Evolutionary conservation across 352 stramenopile species (phyloP).

Genomic region (Phytopythium montanum): DNA sequence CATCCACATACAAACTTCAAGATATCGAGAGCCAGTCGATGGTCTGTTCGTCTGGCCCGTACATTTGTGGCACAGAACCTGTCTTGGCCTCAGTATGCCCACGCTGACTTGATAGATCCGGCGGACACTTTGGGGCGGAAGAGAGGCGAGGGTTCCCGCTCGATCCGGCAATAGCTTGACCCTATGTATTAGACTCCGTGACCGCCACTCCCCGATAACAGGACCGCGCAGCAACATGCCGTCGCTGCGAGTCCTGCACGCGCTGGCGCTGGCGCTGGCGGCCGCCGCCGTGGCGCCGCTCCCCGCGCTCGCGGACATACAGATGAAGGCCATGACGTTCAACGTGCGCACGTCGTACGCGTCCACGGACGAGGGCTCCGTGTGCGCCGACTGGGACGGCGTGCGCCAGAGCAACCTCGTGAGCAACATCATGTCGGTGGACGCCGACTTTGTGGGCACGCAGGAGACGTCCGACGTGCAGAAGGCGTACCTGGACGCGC

Average conservation of each 20-base stretch:
- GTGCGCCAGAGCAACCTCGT: conserved; percentile 63
- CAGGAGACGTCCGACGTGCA: conserved; percentile 81
- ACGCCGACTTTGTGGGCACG: conserved; percentile 72
- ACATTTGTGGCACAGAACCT: background rate
- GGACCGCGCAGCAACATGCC: background rate
- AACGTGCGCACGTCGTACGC: conserved; percentile 75
- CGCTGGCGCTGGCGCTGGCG: conserved; percentile 18
- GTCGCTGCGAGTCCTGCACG: conserved; percentile 11
- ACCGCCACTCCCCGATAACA: background rate
- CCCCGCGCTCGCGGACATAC: conserved; percentile 26
- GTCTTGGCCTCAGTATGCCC: background rate
- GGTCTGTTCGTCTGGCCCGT: conserved; percentile 2
- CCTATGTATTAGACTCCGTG: too few species aligned
- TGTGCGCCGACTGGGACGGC: conserved; percentile 61
- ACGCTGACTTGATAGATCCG: background rate
- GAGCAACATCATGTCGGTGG: conserved; percentile 43
- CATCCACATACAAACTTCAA: background rate
- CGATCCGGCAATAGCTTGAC: background rate
- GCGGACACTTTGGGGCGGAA: background rate
- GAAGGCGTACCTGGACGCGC: conserved; percentile 49
- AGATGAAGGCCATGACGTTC: conserved; percentile 71
- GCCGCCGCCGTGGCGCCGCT: conserved; percentile 13
- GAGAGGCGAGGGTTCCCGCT: background rate
- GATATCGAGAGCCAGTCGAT: conserved; percentile 4
- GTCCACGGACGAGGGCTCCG: conserved; percentile 25